phyloP scores from a whole-genome alignment of 176 grass and related monocot species.

The Juncus effusus region DNA sequence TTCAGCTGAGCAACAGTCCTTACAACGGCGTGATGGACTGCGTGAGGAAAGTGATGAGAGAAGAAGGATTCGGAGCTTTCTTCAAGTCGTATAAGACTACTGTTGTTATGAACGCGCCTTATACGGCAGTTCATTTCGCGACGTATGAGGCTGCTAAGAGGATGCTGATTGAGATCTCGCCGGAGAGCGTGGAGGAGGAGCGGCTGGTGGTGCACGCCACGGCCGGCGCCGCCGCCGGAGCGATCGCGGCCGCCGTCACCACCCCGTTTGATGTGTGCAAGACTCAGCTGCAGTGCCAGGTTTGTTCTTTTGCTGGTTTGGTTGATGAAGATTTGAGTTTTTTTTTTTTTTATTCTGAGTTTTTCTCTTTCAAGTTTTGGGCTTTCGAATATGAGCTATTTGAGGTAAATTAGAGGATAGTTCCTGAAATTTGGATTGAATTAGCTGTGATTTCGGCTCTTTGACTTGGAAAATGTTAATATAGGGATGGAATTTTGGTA shows the following conservation, averaged over 20 bases:
- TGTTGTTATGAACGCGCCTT: slow-evolving; percentile 83
- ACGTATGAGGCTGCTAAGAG: slow-evolving; percentile 85
- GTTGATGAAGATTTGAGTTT: neutral
- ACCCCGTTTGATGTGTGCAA: slow-evolving; percentile 81
- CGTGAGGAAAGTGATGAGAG: slow-evolving; percentile 56
- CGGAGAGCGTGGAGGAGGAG: slow-evolving; percentile 50
- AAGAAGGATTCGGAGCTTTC: slow-evolving; percentile 61
- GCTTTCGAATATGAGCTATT: too few species aligned
- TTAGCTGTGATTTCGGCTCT: too few species aligned
- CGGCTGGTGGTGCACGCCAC: slow-evolving; percentile 70
- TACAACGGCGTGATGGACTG: slow-evolving; percentile 69
- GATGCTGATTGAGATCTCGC: slow-evolving; percentile 51
- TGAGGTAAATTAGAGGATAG: too few species aligned
- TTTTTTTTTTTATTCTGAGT: neutral
- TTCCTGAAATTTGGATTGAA: too few species aligned
- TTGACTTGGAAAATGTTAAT: too few species aligned
- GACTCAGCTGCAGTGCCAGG: slow-evolving; percentile 95
- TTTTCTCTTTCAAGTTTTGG: neutral
- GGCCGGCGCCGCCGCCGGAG: slow-evolving; percentile 66
- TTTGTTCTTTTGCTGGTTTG: slow-evolving; percentile 30
- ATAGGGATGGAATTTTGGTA: too few species aligned
- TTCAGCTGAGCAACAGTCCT: slow-evolving; percentile 86
- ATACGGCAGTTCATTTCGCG: slow-evolving; percentile 73
- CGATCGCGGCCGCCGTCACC: slow-evolving; percentile 56
- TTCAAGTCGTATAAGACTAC: slow-evolving; percentile 74